A percentile compares a stretch with the other conserved stretches of the same genome.
Conservation (phyloP, 129 eudicot genomes). For the Flaveria sonorensis region DNA sequence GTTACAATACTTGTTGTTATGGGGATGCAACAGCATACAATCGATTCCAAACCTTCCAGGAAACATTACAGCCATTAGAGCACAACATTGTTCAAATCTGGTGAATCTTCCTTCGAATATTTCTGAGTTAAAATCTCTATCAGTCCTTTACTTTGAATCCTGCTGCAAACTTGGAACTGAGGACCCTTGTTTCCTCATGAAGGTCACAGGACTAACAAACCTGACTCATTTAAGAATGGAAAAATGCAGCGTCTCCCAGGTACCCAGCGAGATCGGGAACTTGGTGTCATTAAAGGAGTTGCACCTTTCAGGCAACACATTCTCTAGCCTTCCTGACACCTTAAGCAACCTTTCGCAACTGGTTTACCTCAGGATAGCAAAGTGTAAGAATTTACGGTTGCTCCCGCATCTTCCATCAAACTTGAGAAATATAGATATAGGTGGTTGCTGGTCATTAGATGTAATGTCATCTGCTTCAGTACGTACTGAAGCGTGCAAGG, state of each 20-base stretch:
- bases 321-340: slow-evolving; percentile 22
- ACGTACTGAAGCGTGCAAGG: not conserved
- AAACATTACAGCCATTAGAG: not conserved
- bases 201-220: not conserved
- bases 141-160: not conserved
- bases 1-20: not conserved
- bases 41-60: slow-evolving; percentile 14
- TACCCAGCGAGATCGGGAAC: slow-evolving; percentile 26
- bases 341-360: slow-evolving; percentile 18
- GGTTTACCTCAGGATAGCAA: not conserved
- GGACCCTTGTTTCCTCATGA: slow-evolving; percentile 19
- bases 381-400: not conserved
- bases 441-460: not conserved
- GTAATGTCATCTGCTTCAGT: slow-evolving; percentile 16
- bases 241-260: slow-evolving; percentile 1
- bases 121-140: not conserved
- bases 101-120: slow-evolving; percentile 11
- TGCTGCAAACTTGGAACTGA: slow-evolving; percentile 14
- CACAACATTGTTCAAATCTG: not conserved
- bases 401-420: slow-evolving; percentile 18
- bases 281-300: slow-evolving; percentile 15
- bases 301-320: slow-evolving; percentile 3
- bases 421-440: not conserved
- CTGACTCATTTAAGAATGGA: not conserved
- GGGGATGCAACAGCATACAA: not conserved